Evolutionary conservation across 192 early-diverging fungal species (phyloP).

Genomic region (Backusella tuberculispora): DNA sequence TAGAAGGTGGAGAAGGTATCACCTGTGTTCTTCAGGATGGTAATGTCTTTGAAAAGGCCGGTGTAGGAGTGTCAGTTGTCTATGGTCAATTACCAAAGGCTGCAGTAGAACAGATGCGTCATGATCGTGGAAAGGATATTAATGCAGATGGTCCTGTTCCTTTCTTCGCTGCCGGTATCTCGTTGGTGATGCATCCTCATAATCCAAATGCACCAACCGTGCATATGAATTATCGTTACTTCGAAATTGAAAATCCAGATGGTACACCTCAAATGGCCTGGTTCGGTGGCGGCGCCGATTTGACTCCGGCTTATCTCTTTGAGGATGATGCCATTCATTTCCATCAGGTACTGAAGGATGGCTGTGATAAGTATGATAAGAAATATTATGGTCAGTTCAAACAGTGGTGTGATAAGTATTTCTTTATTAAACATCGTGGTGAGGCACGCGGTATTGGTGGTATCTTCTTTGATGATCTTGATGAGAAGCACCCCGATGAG

Average conservation of each 20-base stretch:
- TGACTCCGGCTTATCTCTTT: constrained; percentile 91
- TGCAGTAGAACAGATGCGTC: constrained; percentile 87
- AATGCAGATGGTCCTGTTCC: constrained; percentile 60
- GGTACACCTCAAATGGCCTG: constrained; percentile 80
- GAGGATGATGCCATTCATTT: constrained; percentile 94
- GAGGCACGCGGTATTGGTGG: constrained; percentile 96
- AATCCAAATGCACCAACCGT: constrained; percentile 97
- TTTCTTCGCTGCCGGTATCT: constrained; percentile 91
- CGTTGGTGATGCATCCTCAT: constrained; percentile 91
- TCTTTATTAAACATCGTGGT: constrained; percentile 81
- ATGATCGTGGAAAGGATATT: constrained; percentile 72
- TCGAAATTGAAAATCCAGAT: constrained; percentile 78
- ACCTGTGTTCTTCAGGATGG: constrained; percentile 93
- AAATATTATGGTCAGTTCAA: constrained; percentile 90
- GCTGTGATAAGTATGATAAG: constrained; percentile 88
- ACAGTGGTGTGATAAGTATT: constrained; percentile 97
- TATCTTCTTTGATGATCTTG: constrained; percentile 98
- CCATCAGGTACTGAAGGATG: constrained; percentile 87
- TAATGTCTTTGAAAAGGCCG: constrained; percentile 95
- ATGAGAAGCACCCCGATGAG: constrained; percentile 71
- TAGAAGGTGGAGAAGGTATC: constrained; percentile 92
- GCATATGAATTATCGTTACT: constrained; percentile 97
- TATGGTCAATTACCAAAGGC: constrained; percentile 79
- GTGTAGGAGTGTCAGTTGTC: constrained; percentile 92
- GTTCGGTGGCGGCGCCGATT: constrained; percentile 97